These are phyloP conservation scores for Musa troglodytarum DNA, from an alignment of 176 grass and related monocot genomes.

Conservation along the genomic window DNA sequence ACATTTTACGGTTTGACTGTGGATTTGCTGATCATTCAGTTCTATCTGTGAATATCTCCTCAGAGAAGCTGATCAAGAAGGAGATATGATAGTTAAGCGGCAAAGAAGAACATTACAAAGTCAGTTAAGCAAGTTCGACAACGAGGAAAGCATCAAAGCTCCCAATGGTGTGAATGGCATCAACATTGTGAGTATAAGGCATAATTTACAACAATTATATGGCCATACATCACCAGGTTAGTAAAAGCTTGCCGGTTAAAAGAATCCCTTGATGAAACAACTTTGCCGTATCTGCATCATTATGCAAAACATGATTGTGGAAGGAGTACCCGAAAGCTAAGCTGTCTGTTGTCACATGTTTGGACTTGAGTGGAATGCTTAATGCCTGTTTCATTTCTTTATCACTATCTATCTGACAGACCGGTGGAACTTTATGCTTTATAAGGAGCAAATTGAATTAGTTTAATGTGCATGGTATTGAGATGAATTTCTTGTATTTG, in stretches of 20 bases:
- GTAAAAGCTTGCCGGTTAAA: no score
- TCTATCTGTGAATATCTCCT: not conserved
- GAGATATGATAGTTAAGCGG: not conserved
- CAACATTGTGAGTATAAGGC: constrained; percentile 50
- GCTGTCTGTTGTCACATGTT: not conserved
- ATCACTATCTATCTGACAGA: not conserved
- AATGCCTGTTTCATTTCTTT: not conserved
- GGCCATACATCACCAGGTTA: constrained; percentile 22
- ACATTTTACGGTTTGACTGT: not conserved
- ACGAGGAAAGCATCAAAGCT: constrained; percentile 41
- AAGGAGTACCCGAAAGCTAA: not conserved
- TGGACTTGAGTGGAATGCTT: not conserved
- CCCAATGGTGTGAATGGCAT: constrained; percentile 30
- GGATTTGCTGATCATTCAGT: not conserved
- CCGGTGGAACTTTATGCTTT: no score
- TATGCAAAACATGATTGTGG: no score
- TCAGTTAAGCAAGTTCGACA: constrained; percentile 62
- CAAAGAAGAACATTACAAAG: constrained; percentile 48
- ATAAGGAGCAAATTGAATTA: not conserved
- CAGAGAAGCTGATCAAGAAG: constrained; percentile 11
- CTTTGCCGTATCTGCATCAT: no score
- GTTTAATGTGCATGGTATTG: not conserved
- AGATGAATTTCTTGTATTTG: not conserved
- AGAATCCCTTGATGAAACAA: no score
- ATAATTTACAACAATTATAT: constrained; percentile 15